Evolutionary conservation across 352 stramenopile genomes (phyloP), one percentile per base, ranked within the genome.

Genomic region (Phytophthora meadii): DNA sequence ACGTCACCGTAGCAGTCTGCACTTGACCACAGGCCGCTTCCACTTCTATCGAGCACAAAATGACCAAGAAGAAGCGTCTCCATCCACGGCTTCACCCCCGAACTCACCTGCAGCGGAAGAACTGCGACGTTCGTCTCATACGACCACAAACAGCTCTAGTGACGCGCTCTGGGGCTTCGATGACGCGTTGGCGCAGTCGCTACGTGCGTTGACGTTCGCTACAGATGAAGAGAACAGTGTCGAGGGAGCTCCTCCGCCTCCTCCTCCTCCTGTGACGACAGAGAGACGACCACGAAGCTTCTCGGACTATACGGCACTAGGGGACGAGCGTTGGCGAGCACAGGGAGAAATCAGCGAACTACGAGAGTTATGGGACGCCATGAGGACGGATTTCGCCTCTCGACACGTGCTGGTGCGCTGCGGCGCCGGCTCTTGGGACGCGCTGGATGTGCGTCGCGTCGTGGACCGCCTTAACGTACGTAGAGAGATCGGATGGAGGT

Each of bases 401-500:
- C 72, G 87, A 9, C 87, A 95, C 46, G 75, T 95, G 19, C 60
- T 92, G 8, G 60, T 95, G 10, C 78, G 77, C 32, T 90, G 72
- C 56, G 57, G 50, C 41, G 45, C 55, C 17, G 68, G 68, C 0
- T 55, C 57, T 0, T 85, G 88, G 32, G 71, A 86, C 10, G 12
- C 58, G 3, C 39, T 62, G 3, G 74, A 83, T 42, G 70, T 88
- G n/a, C 59, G 75, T 3, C 79, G 66, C n/a, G 55, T 89, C 52
- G 47, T 70, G 39, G 75, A 91, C 22, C 74, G 68, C 1, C 65
- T 94, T 12, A 77, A 80, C 15, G 85, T 93, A 81, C 50, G 80
- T 73, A 4, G 15, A 25, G 15, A 25, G 32, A 25, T 49, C 3
- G 2, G 14, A 40, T 47, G 54, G 46, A 37, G 34, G 6, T 22